Evolutionary conservation across 805 yeast genomes (phyloP).

Genomic region (Yamadazyma sp.): DNA sequence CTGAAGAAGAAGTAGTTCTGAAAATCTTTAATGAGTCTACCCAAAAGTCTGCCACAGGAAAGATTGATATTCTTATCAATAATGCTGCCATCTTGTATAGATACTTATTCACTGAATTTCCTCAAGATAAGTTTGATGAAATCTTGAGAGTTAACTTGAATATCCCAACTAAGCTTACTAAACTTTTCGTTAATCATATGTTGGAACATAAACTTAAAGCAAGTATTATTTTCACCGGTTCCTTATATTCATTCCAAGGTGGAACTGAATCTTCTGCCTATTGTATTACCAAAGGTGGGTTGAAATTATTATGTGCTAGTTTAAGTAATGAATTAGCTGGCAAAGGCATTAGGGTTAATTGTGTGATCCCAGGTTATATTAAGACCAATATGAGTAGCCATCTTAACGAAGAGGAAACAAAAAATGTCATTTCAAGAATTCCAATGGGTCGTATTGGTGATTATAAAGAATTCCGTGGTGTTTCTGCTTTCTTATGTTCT

Average conservation of each 20-base stretch:
- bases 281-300: constrained; percentile 86
- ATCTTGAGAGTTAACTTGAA: constrained; percentile 40
- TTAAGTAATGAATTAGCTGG: too few relatives aligned
- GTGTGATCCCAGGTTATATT: constrained; percentile 82
- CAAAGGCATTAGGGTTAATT: constrained; percentile 82
- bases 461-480: constrained; percentile 77
- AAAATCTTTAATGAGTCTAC: too few relatives aligned
- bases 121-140: constrained; percentile 32
- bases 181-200: constrained; percentile 46
- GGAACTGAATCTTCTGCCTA: constrained; percentile 71
- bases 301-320: too few relatives aligned
- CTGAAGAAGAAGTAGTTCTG: constrained; percentile 30
- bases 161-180: constrained; percentile 42
- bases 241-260: constrained; percentile 86
- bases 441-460: constrained; percentile 74
- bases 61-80: constrained; percentile 38
- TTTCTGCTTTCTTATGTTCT: constrained; percentile 73
- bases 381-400: constrained; percentile 58
- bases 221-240: constrained; percentile 60
- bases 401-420: constrained; percentile 31
- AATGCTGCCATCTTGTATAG: constrained; percentile 45
- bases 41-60: constrained; percentile 39
- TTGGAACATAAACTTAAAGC: constrained; percentile 27
- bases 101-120: constrained; percentile 28
- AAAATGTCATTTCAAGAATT: constrained; percentile 40